phyloP scores from a whole-genome alignment of 2,329 filamentous ascomycete genomes.

The Fusarium ambrosium region DNA sequence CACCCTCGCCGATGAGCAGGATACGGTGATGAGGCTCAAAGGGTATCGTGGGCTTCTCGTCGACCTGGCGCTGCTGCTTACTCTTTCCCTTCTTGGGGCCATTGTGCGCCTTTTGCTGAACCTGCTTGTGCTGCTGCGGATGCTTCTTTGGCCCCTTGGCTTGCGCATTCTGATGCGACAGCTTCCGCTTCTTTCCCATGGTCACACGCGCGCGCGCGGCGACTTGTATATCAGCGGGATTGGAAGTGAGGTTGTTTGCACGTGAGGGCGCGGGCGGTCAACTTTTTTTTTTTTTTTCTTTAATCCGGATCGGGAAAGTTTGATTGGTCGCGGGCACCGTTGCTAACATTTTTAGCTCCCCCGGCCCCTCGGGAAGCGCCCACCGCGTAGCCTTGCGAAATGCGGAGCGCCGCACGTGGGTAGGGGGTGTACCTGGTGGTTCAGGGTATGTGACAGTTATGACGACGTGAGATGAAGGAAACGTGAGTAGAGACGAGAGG shows the following conservation, averaged over 20 bases:
- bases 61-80: slow-evolving; percentile 46
- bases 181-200: slow-evolving; percentile 62
- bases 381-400: slow-evolving; percentile 37
- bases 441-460: not conserved
- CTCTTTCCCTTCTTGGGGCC: slow-evolving; percentile 42
- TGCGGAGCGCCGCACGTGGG: slow-evolving; percentile 36
- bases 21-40: slow-evolving; percentile 77
- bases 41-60: slow-evolving; percentile 69
- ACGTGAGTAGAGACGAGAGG: not conserved
- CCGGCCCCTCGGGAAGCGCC: slow-evolving; percentile 43
- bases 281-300: slow-evolving; percentile 17
- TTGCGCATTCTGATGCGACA: slow-evolving; percentile 46
- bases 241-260: slow-evolving; percentile 17
- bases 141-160: slow-evolving; percentile 36
- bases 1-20: slow-evolving; percentile 83
- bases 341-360: slow-evolving; percentile 40
- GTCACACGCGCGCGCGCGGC: slow-evolving; percentile 4
- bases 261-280: slow-evolving; percentile 14
- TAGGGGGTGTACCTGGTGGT: slow-evolving; percentile 1
- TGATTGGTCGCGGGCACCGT: slow-evolving; percentile 44
- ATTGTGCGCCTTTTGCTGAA: slow-evolving; percentile 39
- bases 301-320: slow-evolving; percentile 8
- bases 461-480: not conserved
- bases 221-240: slow-evolving; percentile 13
- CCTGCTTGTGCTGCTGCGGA: slow-evolving; percentile 33